These are phyloP conservation scores for Megacollybia marginata DNA, from an alignment of 768 basidiomycete genomes.

Conservation along the genomic window DNA sequence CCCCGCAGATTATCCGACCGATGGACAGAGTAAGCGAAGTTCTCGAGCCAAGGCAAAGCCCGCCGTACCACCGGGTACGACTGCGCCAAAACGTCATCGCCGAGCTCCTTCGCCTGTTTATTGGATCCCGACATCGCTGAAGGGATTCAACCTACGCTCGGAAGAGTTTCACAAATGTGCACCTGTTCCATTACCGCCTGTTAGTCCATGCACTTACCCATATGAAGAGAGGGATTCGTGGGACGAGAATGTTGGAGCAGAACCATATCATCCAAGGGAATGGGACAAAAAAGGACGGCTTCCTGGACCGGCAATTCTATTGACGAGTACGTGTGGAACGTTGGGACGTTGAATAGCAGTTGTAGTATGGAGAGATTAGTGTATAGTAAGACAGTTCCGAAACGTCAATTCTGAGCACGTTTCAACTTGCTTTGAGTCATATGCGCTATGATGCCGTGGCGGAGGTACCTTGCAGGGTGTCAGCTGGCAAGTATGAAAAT, in stretches of 20 bases:
- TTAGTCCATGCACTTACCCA: conserved; percentile 17
- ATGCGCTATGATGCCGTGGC: too few relatives aligned
- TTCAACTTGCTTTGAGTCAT: too few relatives aligned
- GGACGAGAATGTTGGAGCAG: conserved; percentile 44
- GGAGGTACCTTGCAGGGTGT: too few relatives aligned
- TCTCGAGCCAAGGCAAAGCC: neutral
- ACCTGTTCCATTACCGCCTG: conserved; percentile 60
- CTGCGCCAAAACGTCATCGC: conserved; percentile 51
- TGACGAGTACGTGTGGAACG: too few relatives aligned
- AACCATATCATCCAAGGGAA: conserved; percentile 60
- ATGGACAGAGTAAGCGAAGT: too few relatives aligned
- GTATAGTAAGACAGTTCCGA: too few relatives aligned
- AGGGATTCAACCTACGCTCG: conserved; percentile 47
- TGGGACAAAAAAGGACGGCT: conserved; percentile 23
- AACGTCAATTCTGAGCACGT: too few relatives aligned
- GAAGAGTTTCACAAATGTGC: conserved; percentile 33
- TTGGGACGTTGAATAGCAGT: too few relatives aligned
- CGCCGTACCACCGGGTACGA: neutral
- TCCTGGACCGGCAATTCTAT: neutral
- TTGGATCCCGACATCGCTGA: conserved; percentile 65
- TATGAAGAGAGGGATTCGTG: conserved; percentile 69
- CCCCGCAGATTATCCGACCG: neutral
- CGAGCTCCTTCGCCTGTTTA: conserved; percentile 67
- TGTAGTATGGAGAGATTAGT: too few relatives aligned
- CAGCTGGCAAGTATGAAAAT: too few relatives aligned